Base-by-base conservation (phyloP, 1,284 basidiomycete species). In the Cutaneotrichosporon cutaneum region DNA sequence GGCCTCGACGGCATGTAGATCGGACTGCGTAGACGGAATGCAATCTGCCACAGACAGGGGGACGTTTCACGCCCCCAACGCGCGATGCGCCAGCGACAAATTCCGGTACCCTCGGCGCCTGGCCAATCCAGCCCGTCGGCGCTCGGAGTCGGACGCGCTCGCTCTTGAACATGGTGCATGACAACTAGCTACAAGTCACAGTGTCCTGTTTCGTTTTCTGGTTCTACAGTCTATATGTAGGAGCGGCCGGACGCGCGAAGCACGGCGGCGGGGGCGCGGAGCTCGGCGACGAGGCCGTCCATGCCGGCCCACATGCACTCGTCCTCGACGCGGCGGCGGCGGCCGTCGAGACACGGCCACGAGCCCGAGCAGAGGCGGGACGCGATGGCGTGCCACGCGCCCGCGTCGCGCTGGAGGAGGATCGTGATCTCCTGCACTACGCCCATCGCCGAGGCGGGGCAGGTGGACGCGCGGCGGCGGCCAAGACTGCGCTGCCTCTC, bases 301-400 rank as follows among this genome's bases (percentile, higher is more conserved):
- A 72, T 70, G 13, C 64, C 70, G 3, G 68, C 58, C 71, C 69
- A 71, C 36, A 45, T 56, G 26, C 68, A 61, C 60, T 72, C 71
- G 36, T 68, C 65, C 32, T 65, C 62, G 16, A 72, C 63, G 27
- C 68, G 59, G 10, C 56, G 57, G 21, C 64, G 54, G 18, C 44
- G 24, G 24, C 56, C 61, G 27, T 63, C 64, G 21, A 66, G 61
- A 16, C 45, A 36, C 7, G 64, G 64, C 66, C 70, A 73, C 24
- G 33, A 24, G 3, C 72, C 72, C 2, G 64, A 59, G 44, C 70
- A 61, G 11, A 73, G 63, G 6, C 70, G 58, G 35, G 65, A 62
- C 13, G 69, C 68, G 51, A 73, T 68, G 8, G 60, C 58, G 62
- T 73, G 72, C 64, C 68, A 73, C 18, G 65, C 57, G 21, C 63